Evolutionary conservation across 139 green algal genomes (phyloP), one percentile per base, ranked within the genome.

Genomic region (Trebouxia sp.): DNA sequence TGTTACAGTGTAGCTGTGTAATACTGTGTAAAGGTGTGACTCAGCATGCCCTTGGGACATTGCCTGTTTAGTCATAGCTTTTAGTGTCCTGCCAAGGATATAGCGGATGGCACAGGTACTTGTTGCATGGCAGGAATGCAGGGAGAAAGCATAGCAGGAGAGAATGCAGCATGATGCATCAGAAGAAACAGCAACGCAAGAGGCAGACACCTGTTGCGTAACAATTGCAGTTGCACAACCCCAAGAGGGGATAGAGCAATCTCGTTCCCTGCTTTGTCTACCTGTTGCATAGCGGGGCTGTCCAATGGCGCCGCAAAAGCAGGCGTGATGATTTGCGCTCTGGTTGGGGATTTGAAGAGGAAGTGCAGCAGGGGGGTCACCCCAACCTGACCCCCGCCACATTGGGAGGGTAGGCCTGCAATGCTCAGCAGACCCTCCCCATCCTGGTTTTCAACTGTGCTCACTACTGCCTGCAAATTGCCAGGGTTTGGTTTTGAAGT

Each of bases 311-410:
- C 30, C 0, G 10, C 17, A 35, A 77, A 81, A n/a, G 80, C 80
- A 24, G 80, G 74, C 30, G 48, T 47, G 24, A 84, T 30, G 6
- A 76, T 65, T 76, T 84, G 80, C 10, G 30, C 43, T 6, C 72
- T 30, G 1, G 30, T 32, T 15, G 74, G 55, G 12, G 42, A 58
- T 43, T 81, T 81, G 56, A 81, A 84, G 3, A 88, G 65, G 32
- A 90, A 91, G 80, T 90, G 87, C 80, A 87, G 89, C 58, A 94
- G 86, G 11, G 88, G 76, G 1, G 90, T 90, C 22, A 47, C 69
- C 17, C 87, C 90, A 26, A 85, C 42, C 38, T 15, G n/a, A 17
- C 88, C 87, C 28, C 90, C 89, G 78, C 83, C 50, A 22, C 62
- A 67, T 14, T 26, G n/a, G 6, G n/a, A 1, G 0, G 79, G 74